Evolutionary conservation across 768 basidiomycete species (phyloP), one percentile per base, ranked within the genome.

Genomic region (Collybia nuda): DNA sequence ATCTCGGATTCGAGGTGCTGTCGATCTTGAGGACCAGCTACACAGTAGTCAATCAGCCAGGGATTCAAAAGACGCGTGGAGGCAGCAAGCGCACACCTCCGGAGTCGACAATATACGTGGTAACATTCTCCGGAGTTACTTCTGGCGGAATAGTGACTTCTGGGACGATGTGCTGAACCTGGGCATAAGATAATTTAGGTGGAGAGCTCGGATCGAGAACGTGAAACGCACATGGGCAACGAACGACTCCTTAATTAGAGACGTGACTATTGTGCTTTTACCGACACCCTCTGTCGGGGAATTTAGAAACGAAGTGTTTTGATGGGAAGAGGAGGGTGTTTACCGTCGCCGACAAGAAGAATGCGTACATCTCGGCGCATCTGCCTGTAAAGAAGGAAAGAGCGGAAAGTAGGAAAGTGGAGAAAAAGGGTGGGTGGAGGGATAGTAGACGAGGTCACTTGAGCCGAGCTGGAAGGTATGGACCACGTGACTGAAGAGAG

Each of bases 61-160:
- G 49, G 45, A 29, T 38, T 43, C 21, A 48, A 14, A 6, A 32
- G 18, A 19, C 19, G 43, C 46, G 26, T 17, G 21, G 39, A 44
- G 35, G 29, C 11, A 36, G 44, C 29, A 28, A 19, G n/a, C 18
- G 76, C 85, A 55, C 61, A 94, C 96, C 87, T 67, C 95, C 95
- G 43, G 96, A 94, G 71, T 99, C 96, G 47, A 98, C 91, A 54
- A 99, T 98, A 65, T 95, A 92, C 3, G 95, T 98, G 1, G 96
- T 98, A 36, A 99, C 93, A 65, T 97, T 94, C 73, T 96, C 94
- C 43, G 96, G 93, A 18, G 94, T 96, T 41, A 97, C 93, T 70
- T 95, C 92, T 60, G 95, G 93, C 6, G 96, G 97, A 48, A 99
- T 97, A 6, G 96, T 98, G 40, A 99, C 94, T 68, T 98, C 96